Percentiles rank a stretch among this genome's conserved stretches.
These are phyloP conservation scores for Wakefieldia striispora DNA, from an alignment of 768 basidiomycete species.

Conservation along the genomic window DNA sequence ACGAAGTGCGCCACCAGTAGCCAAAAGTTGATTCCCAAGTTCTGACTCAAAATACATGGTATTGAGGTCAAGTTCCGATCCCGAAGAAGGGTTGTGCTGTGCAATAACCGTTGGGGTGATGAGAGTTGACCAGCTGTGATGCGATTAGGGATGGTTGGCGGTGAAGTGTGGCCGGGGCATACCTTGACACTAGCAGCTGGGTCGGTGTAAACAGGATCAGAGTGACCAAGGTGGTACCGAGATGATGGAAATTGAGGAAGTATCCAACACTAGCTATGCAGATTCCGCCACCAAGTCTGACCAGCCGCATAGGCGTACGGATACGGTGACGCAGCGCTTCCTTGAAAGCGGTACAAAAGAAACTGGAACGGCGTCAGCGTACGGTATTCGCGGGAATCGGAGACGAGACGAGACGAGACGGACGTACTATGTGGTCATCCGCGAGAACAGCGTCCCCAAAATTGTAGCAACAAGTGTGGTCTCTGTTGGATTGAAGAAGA, in stretches of 20 bases:
- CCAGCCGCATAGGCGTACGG: constrained; percentile 4
- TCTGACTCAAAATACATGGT: not conserved
- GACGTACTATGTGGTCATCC: not conserved
- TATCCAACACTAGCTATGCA: too few relatives aligned
- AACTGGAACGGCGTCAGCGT: not conserved
- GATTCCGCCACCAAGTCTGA: not conserved
- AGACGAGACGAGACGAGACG: too few relatives aligned
- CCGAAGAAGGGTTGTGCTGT: not conserved
- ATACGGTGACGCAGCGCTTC: constrained; percentile 10
- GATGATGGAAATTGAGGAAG: too few relatives aligned
- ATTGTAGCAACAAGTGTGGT: not conserved
- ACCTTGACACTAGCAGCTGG: too few relatives aligned
- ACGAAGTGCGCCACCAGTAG: too few relatives aligned
- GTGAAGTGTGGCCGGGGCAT: too few relatives aligned
- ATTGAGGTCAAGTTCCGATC: constrained; percentile 6
- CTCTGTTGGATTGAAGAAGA: too few relatives aligned
- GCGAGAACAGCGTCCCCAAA: not conserved
- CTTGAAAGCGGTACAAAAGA: constrained; percentile 1
- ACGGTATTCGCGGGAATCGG: not conserved
- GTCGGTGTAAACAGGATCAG: too few relatives aligned
- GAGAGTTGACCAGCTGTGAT: constrained; percentile 9
- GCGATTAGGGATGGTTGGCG: too few relatives aligned
- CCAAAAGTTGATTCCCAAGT: not conserved
- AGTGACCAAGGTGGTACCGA: too few relatives aligned
- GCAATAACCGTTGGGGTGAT: constrained; percentile 4